Evolutionary conservation across 495 filamentous ascomycete genomes (phyloP).

Genomic region (Pseudevernia furfuracea): DNA sequence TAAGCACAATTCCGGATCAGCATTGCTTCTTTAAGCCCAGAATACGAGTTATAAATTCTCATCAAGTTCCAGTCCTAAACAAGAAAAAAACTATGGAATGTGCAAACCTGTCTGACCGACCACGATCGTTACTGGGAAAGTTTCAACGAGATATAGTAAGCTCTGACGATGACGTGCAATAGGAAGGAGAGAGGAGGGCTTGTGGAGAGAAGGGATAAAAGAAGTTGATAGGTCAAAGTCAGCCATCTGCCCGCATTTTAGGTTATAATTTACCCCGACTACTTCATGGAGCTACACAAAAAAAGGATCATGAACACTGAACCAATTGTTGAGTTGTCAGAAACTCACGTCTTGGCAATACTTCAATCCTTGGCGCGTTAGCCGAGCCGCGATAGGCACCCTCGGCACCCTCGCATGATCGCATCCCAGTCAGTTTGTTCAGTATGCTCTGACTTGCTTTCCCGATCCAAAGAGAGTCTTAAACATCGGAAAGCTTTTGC

Average conservation of each 20-base stretch:
- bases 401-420: no score
- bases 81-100: not conserved
- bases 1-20: not conserved
- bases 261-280: not conserved
- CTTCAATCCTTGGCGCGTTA: not conserved
- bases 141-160: conserved; percentile 71
- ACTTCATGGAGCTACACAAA: not conserved
- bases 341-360: not conserved
- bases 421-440: not conserved
- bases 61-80: not conserved
- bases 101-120: conserved; percentile 64
- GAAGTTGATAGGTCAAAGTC: conserved; percentile 47
- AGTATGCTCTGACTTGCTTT: not conserved
- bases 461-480: not conserved
- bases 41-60: not conserved
- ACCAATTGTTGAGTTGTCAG: not conserved
- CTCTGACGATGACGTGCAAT: conserved; percentile 67
- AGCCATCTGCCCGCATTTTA: not conserved
- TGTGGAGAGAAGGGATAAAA: conserved; percentile 72
- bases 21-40: not conserved
- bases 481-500: not conserved
- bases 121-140: conserved; percentile 72
- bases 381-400: conserved; percentile 1
- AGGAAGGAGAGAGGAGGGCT: conserved; percentile 65
- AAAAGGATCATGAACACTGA: not conserved